Conservation (phyloP, 805 yeast species). For the Yarrowia sp. region DNA sequence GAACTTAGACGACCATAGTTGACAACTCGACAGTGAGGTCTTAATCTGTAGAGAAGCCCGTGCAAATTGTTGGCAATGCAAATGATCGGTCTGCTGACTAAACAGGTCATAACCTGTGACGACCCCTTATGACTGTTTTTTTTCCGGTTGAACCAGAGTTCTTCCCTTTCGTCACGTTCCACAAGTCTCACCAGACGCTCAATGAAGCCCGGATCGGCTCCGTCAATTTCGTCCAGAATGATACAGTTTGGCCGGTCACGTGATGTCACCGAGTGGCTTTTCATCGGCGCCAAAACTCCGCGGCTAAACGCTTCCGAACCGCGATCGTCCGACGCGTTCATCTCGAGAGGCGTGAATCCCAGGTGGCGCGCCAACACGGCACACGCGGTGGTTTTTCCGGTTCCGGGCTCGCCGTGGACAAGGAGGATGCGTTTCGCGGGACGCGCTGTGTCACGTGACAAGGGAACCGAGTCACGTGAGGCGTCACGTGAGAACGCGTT, state of each 20-base stretch:
- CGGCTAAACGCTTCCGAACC: conserved; percentile 64
- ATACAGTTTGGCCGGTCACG: conserved; percentile 79
- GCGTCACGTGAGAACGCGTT: no score
- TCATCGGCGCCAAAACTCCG: conserved; percentile 66
- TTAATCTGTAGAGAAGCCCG: conserved; percentile 72
- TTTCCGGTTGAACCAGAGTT: conserved; percentile 50
- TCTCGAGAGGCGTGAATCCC: conserved; percentile 80
- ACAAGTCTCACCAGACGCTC: conserved; percentile 63
- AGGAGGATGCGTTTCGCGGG: conserved; percentile 71
- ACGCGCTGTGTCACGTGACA: conserved; percentile 58
- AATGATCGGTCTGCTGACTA: conserved; percentile 81
- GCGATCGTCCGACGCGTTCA: conserved; percentile 85
- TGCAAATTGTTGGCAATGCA: conserved; percentile 91
- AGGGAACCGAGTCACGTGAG: no score
- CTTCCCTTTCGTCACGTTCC: conserved; percentile 67
- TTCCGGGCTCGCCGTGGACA: conserved; percentile 91
- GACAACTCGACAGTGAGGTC: conserved; percentile 76
- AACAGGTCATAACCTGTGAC: conserved; percentile 21
- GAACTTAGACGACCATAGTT: conserved; percentile 66
- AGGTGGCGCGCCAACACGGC: conserved; percentile 83
- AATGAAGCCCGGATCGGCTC: conserved; percentile 66
- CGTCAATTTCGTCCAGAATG: conserved; percentile 89
- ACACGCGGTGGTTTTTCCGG: conserved; percentile 89
- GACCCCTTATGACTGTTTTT: background rate
- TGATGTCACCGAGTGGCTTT: conserved; percentile 62